Percentiles rank a stretch among this genome's conserved stretches.
Conservation (phyloP, 352 stramenopile species). For the Phytophthora fragariaefolia region DNA sequence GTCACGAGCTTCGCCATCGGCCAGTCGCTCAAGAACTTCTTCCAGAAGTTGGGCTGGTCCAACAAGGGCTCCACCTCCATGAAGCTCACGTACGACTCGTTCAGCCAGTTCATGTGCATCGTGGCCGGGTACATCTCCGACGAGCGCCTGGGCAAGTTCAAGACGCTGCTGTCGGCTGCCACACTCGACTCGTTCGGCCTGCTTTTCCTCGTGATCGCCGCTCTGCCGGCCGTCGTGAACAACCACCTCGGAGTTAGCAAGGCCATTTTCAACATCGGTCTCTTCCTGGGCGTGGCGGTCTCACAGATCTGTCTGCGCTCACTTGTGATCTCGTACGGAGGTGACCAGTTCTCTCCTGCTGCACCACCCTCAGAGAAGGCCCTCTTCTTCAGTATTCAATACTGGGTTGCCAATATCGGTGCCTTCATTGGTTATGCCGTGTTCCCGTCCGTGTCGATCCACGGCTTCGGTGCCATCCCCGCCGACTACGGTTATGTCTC, state of each 20-base stretch:
- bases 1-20: constrained; percentile 8
- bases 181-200: constrained; percentile 5
- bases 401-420: constrained; percentile 7
- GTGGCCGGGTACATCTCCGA: constrained; percentile 3
- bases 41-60: constrained; percentile 2
- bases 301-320: constrained; percentile 6
- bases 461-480: constrained; percentile 1
- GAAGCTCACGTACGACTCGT: constrained; percentile 8
- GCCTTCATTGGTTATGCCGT: constrained; percentile 4
- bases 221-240: neutral
- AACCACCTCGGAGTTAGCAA: constrained; percentile 5
- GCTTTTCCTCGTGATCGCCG: constrained; percentile 3
- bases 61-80: constrained; percentile 3
- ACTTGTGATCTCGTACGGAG: constrained; percentile 2
- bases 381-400: constrained; percentile 9
- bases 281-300: neutral
- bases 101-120: constrained; percentile 11
- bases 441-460: constrained; percentile 6
- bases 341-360: neutral
- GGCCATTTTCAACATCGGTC: constrained; percentile 7
- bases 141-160: constrained; percentile 3
- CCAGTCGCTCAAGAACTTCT: constrained; percentile 11
- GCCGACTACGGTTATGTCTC: constrained; percentile 1
- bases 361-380: neutral
- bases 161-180: constrained; percentile 6